Evolutionary conservation across 2,329 filamentous ascomycete species (phyloP), one percentile per base, ranked within the genome.

Genomic region (Xylaria hypoxylon): DNA sequence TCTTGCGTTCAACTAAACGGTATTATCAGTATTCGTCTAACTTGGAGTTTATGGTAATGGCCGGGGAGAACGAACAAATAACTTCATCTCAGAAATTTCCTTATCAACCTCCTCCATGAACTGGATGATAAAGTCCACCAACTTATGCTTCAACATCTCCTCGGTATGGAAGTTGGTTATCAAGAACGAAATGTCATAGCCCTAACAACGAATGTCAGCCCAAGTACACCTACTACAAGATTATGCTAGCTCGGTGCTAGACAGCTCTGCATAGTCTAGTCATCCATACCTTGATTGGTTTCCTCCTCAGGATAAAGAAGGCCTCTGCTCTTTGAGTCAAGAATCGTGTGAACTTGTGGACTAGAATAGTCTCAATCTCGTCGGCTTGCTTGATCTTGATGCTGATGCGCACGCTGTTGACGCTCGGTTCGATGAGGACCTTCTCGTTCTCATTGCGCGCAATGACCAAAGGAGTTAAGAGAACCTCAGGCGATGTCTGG

Each of bases 61-160:
- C 13, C 8, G 35, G 22, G 48, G n/a, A 52, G 35, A 48, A 85
- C 93, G 73, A 87, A 97, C 95, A 81, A 99, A 99, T 76, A 99
- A 91, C 87, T 99, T 99, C 96, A 99, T 98, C 83, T 99, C 96
- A 2, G 96, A 98, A 67, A 99, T 99, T 81, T 99, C 96, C 86
- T 99, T 99, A 81, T 99, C 96, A 4, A 99, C 96, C 80, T 99
- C 96, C 81, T 99, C 95, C 95, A 99, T 98, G 77, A 99, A 99
- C 77, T 98, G 91, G 72, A 99, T 97, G 73, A 99, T 97, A 77
- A 99, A 99, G 80, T 99, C 96, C 38, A 99, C 96, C 73, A 99
- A 86, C 85, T 99, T 98, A 80, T 99, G 95, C 85, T 98, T 98
- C 78, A 98, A 81, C 94, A 99, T 97, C 79, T 96, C 92, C 80